Base-by-base conservation (phyloP, 345 rosid species). In the Aquilaria malaccensis region DNA sequence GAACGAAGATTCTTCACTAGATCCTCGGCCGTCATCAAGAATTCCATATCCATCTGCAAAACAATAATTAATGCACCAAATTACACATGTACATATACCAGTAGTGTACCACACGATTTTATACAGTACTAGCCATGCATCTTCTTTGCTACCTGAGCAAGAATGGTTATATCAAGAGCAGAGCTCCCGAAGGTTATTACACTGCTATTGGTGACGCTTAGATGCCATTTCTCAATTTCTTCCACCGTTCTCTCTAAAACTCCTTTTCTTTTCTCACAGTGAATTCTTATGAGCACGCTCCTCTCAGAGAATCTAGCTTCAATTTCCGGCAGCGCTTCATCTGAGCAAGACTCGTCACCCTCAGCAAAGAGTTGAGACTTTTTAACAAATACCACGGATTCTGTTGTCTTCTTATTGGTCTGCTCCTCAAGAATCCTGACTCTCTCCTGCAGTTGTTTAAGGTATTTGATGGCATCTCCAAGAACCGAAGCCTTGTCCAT, bases 401-500 rank as follows among this genome's bases (percentile, higher is more conserved):
- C 97, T 67, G 80, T 70, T 14, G 78, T 74, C 52, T 72, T 87
- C 79, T 74, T 81, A 67, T 59, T 79, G 15, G 85, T 80, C 55
- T 82, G 74, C 68, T 93, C 94, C 77, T 89, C 97, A 14, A 87
- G 91, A 22, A 67, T 72, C 70, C 79, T 67, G 0, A 93, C 95
- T 64, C 56, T 79, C 61, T 93, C 89, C 72, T 93, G 96, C 65
- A 93, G 84, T 53, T 81, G 80, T 57, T 93, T 89, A 79, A 93
- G 59, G 82, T 93, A 87, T 80, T 85, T 85, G 55, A 84, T 67
- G 6, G 97, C 80, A 76, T 85, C 98, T 49, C 88, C 91, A 63
- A 93, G 86, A 72, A 93, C 97, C 14, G 98, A 89, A 75, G 91
- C 94, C 70, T 93, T 93, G 70, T 93, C 98, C 94, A 72, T 85